A percentile compares a stretch with the other conserved stretches of the same genome.
phyloP scores from a whole-genome alignment of 768 basidiomycete species.

The Boletellus sp. region DNA sequence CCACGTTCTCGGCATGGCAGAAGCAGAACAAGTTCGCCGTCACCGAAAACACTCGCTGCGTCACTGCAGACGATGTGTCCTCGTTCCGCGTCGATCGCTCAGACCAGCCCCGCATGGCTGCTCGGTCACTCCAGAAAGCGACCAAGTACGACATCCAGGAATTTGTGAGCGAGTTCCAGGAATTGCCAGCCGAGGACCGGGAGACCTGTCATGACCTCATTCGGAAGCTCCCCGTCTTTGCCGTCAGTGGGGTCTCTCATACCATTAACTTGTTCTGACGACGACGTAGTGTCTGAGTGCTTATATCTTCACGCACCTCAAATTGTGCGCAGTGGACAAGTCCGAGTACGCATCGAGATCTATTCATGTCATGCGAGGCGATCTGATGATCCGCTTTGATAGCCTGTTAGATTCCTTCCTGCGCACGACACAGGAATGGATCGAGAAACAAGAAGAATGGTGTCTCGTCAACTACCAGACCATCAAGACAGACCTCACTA shows the following conservation, averaged over 20 bases:
- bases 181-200: slow-evolving; percentile 11
- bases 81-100: slow-evolving; percentile 23
- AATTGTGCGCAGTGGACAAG: slow-evolving; percentile 18
- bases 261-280: neutral
- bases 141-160: slow-evolving; percentile 21
- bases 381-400: neutral
- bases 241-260: slow-evolving; percentile 8
- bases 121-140: slow-evolving; percentile 17
- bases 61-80: slow-evolving; percentile 24
- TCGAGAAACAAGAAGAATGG: slow-evolving; percentile 18
- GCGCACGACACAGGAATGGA: slow-evolving; percentile 17
- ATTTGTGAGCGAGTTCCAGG: slow-evolving; percentile 15
- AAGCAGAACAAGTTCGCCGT: slow-evolving; percentile 3
- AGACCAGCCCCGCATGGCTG: slow-evolving; percentile 21
- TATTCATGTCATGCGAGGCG: neutral
- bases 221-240: slow-evolving; percentile 18
- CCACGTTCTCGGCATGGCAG: slow-evolving; percentile 22
- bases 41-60: slow-evolving; percentile 4
- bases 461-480: slow-evolving; percentile 21
- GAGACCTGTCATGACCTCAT: slow-evolving; percentile 17
- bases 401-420: slow-evolving; percentile 20
- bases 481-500: slow-evolving; percentile 13
- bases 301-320: slow-evolving; percentile 26
- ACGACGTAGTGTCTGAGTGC: slow-evolving; percentile 18
- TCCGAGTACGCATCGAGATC: slow-evolving; percentile 5